A percentile compares a stretch with the other conserved stretches of the same genome.
phyloP scores from a whole-genome alignment of 2,329 filamentous ascomycete species.

The Cladobotryum mycophilum region DNA sequence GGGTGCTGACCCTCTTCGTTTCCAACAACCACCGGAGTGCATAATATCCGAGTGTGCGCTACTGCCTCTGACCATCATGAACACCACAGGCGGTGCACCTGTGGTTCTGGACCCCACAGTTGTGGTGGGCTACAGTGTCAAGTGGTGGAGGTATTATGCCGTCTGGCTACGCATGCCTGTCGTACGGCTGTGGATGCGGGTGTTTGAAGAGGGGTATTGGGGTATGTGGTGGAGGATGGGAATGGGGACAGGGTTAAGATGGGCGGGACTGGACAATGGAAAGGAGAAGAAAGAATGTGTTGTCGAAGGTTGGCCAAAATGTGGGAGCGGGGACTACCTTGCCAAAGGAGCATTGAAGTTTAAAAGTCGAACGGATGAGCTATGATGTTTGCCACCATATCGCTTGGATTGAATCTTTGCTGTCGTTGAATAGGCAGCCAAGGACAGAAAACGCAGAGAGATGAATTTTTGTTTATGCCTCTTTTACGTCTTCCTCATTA shows the following conservation, averaged over 20 bases:
- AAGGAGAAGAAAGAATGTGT: constrained; percentile 11
- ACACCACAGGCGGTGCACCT: constrained; percentile 10
- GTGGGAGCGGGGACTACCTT: constrained; percentile 1
- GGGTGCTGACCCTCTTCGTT: constrained; percentile 9
- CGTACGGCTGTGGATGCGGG: constrained; percentile 10
- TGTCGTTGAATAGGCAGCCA: no score
- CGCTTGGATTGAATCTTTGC: no score
- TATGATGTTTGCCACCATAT: neutral
- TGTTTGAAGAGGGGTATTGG: constrained; percentile 11
- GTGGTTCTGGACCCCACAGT: constrained; percentile 10
- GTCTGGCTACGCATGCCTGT: constrained; percentile 12
- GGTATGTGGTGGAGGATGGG: constrained; percentile 10
- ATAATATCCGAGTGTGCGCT: constrained; percentile 12
- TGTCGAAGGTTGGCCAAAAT: constrained; percentile 8
- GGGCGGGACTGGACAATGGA: constrained; percentile 9
- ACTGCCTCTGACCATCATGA: constrained; percentile 8
- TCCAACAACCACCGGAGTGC: constrained; percentile 9
- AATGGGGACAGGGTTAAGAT: constrained; percentile 8
- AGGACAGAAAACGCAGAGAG: no score
- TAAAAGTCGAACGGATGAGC: neutral
- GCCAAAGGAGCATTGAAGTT: constrained; percentile 5
- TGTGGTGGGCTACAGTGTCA: constrained; percentile 8
- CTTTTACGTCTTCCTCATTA: no score
- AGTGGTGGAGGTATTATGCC: constrained; percentile 12
- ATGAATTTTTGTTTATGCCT: no score